Conservation (phyloP, 208 protist species). For the Trypanosoma avium region DNA sequence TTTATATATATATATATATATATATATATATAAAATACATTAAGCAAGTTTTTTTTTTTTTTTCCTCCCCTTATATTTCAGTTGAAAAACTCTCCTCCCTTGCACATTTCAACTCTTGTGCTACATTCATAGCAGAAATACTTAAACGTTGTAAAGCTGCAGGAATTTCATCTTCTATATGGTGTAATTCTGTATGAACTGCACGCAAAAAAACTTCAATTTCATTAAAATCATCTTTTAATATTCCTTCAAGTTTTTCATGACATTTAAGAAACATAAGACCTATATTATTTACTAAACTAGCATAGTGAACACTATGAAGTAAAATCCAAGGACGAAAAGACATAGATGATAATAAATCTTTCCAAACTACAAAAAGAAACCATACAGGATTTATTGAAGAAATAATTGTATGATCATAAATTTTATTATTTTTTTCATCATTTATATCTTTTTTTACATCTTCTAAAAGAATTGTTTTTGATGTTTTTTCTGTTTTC, state of each 20-base stretch:
- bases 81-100: neutral
- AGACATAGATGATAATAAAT: constrained; percentile 50
- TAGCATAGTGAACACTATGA: constrained; percentile 36
- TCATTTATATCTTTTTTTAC: no score
- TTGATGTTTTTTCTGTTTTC: neutral
- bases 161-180: constrained; percentile 9
- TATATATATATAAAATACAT: neutral
- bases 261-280: constrained; percentile 33
- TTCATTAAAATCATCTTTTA: constrained; percentile 21
- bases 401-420: neutral
- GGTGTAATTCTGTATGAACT: constrained; percentile 17
- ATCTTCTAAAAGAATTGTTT: no score
- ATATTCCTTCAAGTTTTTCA: constrained; percentile 11
- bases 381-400: constrained; percentile 41
- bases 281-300: constrained; percentile 37
- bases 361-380: constrained; percentile 66
- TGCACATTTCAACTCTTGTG: neutral
- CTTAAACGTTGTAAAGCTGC: constrained; percentile 1
- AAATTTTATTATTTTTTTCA: neutral
- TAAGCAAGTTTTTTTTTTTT: neutral
- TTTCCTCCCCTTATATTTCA: no score
- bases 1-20: neutral
- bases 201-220: constrained; percentile 29
- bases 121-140: constrained; percentile 5
- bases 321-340: constrained; percentile 57